Conservation (phyloP, 805 yeast genomes). For the Saccharomyces kudriavzevii region DNA sequence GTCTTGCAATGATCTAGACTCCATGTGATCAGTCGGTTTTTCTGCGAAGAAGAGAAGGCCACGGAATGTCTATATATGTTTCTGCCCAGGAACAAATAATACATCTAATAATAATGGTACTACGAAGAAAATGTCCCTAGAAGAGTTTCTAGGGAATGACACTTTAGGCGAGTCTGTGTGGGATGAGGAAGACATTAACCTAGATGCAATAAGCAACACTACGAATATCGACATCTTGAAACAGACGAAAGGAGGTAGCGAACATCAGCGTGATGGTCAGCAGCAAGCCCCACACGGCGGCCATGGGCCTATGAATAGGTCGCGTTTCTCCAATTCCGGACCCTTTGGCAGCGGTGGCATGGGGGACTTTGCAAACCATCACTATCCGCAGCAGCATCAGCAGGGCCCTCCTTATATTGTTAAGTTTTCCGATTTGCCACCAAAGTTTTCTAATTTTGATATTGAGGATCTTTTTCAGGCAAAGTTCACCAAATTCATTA, state of each 20-base stretch:
- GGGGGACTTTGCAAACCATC: constrained; percentile 1
- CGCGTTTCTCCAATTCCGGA: background rate
- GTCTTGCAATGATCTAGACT: background rate
- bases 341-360: background rate
- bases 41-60: background rate
- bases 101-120: constrained; percentile 17
- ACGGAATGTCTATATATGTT: background rate
- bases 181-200: constrained; percentile 30
- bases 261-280: constrained; percentile 3
- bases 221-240: constrained; percentile 27
- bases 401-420: constrained; percentile 54
- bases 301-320: constrained; percentile 4
- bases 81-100: background rate
- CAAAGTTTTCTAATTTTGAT: constrained; percentile 40
- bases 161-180: constrained; percentile 31
- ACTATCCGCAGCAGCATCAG: background rate
- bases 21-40: background rate
- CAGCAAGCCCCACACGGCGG: constrained; percentile 10
- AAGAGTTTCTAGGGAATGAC: constrained; percentile 39
- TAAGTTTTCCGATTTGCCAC: constrained; percentile 54
- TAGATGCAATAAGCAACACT: constrained; percentile 28
- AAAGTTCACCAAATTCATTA: constrained; percentile 48
- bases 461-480: constrained; percentile 56
- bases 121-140: constrained; percentile 38
- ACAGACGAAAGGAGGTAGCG: constrained; percentile 1